Base-by-base conservation (phyloP, 1,284 basidiomycete species). In the Leccinum pachyderme region DNA sequence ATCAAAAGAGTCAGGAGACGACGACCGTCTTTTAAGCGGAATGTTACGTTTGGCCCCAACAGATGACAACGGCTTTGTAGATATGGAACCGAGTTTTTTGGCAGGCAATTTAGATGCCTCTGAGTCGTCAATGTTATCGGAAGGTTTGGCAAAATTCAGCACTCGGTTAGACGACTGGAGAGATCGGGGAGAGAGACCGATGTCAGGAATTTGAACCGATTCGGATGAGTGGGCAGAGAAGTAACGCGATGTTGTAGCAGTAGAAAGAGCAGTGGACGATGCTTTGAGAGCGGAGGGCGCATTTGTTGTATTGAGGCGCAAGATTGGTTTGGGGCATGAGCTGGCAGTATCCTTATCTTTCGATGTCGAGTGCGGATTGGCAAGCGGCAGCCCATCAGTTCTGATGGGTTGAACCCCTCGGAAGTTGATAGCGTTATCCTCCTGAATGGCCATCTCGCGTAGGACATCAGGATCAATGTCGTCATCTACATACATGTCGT, bases 391-490 rank as follows among this genome's bases (percentile, higher is more conserved):
- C 13, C 28, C 9, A 3, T n/a, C 51, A 22, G 24, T 22, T 22
- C 25, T 32, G n/a, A 1, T 31, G 6, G 22, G 49, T 12, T 29
- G 55, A 12, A 58, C 51, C 25, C 37, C 31, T 49, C 47, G 53
- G 7, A 25, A 7, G n/a, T 59, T 46, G 8, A 58, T 49, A 2
- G 53, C 55, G 31, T 56, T 48, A 28, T 68, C 65, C 49, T 63
- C 55, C 48, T 64, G 55, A 4, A 64, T 56, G 33, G 44, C 29
- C 63, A 69, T 58, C 49, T 63, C 69, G 41, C 60, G 61, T 18
- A 71, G 35, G 33, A 68, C 63, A 39, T 69, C 66, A 25, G 69
- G 68, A 49, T 68, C 69, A 25, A 67, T 51, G 18, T 66, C 65
- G 15, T 66, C 64, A 27, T 70, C 68, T 45, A 41, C 41, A 52